phyloP scores from a whole-genome alignment of 2,329 filamentous ascomycete species.

The Mycogone perniciosa region DNA sequence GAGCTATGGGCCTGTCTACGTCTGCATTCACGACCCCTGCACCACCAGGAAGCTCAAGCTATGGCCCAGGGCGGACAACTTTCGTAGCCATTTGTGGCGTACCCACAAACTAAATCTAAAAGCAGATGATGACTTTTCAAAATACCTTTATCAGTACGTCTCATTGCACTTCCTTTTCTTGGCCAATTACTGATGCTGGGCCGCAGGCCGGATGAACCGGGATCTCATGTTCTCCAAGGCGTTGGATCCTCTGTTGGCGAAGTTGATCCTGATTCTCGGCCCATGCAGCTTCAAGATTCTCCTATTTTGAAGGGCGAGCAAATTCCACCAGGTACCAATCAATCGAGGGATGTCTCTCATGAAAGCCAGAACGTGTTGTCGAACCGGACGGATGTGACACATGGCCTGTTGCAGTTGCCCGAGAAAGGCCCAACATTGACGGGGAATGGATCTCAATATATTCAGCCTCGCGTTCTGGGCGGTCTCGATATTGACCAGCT shows the following conservation, averaged over 20 bases:
- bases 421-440: too few relatives aligned
- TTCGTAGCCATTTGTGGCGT: conserved; percentile 67
- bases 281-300: conserved; percentile 14
- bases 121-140: conserved; percentile 33
- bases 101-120: conserved; percentile 48
- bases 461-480: too few relatives aligned
- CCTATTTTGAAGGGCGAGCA: conserved; percentile 2
- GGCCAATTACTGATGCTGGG: neutral
- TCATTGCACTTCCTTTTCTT: neutral
- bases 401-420: too few relatives aligned
- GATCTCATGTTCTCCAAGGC: conserved; percentile 14
- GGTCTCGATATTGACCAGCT: too few relatives aligned
- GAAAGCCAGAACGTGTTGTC: neutral
- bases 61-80: conserved; percentile 83
- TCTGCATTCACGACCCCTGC: conserved; percentile 22
- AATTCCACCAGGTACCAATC: neutral
- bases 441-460: too few relatives aligned
- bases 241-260: conserved; percentile 22
- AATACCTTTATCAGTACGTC: conserved; percentile 24
- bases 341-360: neutral
- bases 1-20: conserved; percentile 18
- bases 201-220: neutral
- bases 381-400: too few relatives aligned
- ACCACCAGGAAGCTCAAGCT: conserved; percentile 43
- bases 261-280: conserved; percentile 14